phyloP scores from a whole-genome alignment of 257 asterid species.

The Solanum chilense region DNA sequence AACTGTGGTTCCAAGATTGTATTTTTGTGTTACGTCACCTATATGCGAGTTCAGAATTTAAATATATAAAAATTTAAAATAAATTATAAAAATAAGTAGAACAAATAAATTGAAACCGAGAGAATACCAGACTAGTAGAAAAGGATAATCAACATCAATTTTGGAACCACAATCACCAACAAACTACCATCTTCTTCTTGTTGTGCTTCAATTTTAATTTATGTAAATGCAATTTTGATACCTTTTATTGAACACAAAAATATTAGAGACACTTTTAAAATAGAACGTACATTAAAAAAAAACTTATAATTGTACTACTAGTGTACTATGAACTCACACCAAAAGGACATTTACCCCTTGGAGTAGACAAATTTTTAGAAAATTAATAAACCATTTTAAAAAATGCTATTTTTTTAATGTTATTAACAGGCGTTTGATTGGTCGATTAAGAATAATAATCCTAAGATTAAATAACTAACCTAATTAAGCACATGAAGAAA shows the following conservation, averaged over 20 bases:
- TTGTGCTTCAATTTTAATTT: neutral
- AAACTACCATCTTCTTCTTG: neutral
- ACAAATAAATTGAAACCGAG: neutral
- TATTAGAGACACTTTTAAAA: neutral
- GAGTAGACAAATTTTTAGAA: neutral
- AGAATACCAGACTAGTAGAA: neutral
- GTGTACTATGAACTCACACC: neutral
- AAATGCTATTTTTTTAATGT: neutral
- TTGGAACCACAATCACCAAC: conserved; percentile 1
- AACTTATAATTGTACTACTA: neutral
- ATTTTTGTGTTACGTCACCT: neutral
- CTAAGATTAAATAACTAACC: neutral
- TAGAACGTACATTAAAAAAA: neutral
- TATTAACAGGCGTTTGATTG: neutral
- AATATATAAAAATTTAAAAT: neutral
- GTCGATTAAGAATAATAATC: neutral
- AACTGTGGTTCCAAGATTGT: conserved; percentile 5
- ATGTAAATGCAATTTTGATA: neutral
- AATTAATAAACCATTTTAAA: neutral
- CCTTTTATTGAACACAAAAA: neutral
- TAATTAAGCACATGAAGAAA: neutral
- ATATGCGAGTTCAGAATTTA: neutral
- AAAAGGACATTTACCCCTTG: neutral
- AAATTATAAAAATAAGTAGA: neutral
- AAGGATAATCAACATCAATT: neutral